A percentile compares a stretch with the other conserved stretches of the same genome.
These are phyloP conservation scores for Fusarium pseudocircinatum DNA, from an alignment of 2,329 filamentous ascomycete genomes.

Conservation along the genomic window DNA sequence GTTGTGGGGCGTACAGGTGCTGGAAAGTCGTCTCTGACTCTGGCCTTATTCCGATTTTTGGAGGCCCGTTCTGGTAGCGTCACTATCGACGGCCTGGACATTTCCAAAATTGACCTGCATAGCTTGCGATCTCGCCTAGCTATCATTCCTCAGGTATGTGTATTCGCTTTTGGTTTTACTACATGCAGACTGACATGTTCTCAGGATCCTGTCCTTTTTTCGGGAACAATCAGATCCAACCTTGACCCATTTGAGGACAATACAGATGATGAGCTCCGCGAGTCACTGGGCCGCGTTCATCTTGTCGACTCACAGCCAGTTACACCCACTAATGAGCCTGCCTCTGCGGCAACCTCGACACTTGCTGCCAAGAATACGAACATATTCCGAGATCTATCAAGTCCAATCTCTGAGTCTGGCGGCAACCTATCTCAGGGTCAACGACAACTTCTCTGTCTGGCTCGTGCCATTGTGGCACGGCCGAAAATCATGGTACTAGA, in stretches of 20 bases:
- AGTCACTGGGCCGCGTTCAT: constrained; percentile 76
- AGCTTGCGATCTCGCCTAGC: constrained; percentile 78
- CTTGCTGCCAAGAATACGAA: constrained; percentile 65
- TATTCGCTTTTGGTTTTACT: not conserved
- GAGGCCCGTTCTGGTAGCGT: constrained; percentile 74
- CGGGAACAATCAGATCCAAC: constrained; percentile 79
- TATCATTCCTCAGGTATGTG: constrained; percentile 74
- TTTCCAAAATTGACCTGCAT: constrained; percentile 75
- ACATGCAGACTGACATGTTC: constrained; percentile 9
- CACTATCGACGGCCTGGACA: constrained; percentile 77
- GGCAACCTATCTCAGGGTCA: constrained; percentile 81
- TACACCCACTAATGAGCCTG: constrained; percentile 52
- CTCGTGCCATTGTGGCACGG: constrained; percentile 75
- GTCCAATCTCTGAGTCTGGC: constrained; percentile 75
- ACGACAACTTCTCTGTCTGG: constrained; percentile 78
- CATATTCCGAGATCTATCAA: constrained; percentile 70
- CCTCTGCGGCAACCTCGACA: constrained; percentile 48
- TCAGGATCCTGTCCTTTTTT: constrained; percentile 82
- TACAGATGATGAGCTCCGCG: constrained; percentile 72
- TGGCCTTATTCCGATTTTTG: constrained; percentile 81
- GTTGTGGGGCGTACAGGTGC: constrained; percentile 82
- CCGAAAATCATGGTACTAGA: constrained; percentile 84
- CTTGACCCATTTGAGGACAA: constrained; percentile 80
- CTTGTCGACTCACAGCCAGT: constrained; percentile 60
- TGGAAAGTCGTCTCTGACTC: constrained; percentile 79